phyloP scores from a whole-genome alignment of 257 asterid species.

The Solanum ossicruentum region DNA sequence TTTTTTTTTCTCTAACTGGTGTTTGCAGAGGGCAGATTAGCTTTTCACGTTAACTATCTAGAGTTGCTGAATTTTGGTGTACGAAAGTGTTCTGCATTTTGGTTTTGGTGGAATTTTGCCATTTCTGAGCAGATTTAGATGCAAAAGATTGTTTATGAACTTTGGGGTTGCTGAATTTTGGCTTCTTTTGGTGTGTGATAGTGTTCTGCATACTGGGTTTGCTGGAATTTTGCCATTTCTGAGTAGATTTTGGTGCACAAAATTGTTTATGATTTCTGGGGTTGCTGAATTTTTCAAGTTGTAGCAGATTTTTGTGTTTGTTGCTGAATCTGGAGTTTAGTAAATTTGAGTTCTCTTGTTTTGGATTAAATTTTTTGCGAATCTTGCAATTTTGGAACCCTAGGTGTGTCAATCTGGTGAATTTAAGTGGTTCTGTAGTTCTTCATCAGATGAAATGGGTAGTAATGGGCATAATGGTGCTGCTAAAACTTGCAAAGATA shows the following conservation, averaged over 20 bases:
- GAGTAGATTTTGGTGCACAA: not conserved
- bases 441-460: constrained; percentile 33
- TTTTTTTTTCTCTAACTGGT: not conserved
- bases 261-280: not conserved
- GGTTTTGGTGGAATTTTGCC: not conserved
- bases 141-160: not conserved
- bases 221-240: not conserved
- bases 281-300: not conserved
- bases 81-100: not conserved
- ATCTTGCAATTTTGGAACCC: not conserved
- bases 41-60: not conserved
- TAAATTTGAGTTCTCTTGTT: not conserved
- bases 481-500: not conserved
- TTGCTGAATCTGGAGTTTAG: not conserved
- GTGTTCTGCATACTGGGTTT: constrained; percentile 1
- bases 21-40: constrained; percentile 1
- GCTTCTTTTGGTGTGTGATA: constrained; percentile 3
- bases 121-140: not conserved
- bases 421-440: constrained; percentile 4
- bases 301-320: not conserved
- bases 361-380: not conserved
- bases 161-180: not conserved
- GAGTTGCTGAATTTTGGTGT: not conserved
- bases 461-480: constrained; percentile 14
- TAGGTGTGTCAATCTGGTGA: not conserved